Percentiles rank a stretch among this genome's conserved stretches.
Evolutionary conservation across 1,284 basidiomycete genomes (phyloP).

Genomic region (Apiotrichum laibachii): DNA sequence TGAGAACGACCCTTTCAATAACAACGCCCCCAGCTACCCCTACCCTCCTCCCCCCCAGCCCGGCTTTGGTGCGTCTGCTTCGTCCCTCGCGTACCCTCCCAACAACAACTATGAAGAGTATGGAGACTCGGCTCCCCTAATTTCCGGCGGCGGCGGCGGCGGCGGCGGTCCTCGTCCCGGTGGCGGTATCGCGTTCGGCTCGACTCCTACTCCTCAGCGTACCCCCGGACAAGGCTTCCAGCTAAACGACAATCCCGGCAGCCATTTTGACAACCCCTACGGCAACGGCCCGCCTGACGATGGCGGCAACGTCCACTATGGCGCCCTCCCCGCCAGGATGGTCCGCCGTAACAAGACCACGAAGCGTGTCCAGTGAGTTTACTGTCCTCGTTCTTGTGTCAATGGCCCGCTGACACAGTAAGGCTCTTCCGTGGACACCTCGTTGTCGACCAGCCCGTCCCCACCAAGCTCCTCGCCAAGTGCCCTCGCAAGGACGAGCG

Average conservation of each 20-base stretch:
- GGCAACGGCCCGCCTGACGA: constrained; percentile 17
- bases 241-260: neutral
- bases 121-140: constrained; percentile 41
- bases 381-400: neutral
- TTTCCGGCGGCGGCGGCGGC: constrained; percentile 33
- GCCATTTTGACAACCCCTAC: constrained; percentile 20
- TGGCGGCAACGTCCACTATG: constrained; percentile 60
- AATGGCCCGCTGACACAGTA: neutral
- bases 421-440: constrained; percentile 88
- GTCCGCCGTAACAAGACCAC: constrained; percentile 84
- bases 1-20: constrained; percentile 1
- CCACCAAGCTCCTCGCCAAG: constrained; percentile 77
- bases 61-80: too few species aligned
- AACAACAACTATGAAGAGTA: constrained; percentile 24
- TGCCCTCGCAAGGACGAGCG: constrained; percentile 70
- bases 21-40: constrained; percentile 2
- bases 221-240: neutral
- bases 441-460: constrained; percentile 81
- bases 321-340: constrained; percentile 78
- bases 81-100: neutral
- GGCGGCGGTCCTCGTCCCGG: constrained; percentile 25
- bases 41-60: neutral
- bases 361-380: constrained; percentile 71
- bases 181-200: constrained; percentile 26
- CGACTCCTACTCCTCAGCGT: constrained; percentile 3